phyloP scores from a whole-genome alignment of 2,329 filamentous ascomycete genomes.

The Colletotrichum scovillei region DNA sequence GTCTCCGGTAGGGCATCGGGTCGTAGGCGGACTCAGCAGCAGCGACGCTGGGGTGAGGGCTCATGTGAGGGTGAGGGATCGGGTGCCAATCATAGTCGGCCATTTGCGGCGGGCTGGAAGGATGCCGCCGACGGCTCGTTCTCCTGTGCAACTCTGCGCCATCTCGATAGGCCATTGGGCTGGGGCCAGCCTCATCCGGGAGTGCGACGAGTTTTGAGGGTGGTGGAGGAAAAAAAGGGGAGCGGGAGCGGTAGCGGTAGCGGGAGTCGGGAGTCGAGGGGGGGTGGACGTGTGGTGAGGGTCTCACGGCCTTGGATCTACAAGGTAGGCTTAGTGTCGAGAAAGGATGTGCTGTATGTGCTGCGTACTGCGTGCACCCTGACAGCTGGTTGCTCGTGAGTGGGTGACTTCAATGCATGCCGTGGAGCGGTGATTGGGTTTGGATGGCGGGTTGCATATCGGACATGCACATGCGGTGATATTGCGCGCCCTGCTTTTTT shows the following conservation, averaged over 20 bases:
- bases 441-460: slow-evolving; percentile 30
- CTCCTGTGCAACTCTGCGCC: slow-evolving; percentile 36
- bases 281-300: slow-evolving; percentile 7
- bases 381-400: slow-evolving; percentile 36
- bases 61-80: background rate
- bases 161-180: slow-evolving; percentile 38
- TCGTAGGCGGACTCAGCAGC: slow-evolving; percentile 41
- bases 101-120: slow-evolving; percentile 39
- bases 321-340: slow-evolving; percentile 9
- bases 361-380: slow-evolving; percentile 2
- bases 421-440: slow-evolving; percentile 33
- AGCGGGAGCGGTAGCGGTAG: background rate
- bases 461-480: slow-evolving; percentile 34
- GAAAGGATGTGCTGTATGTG: slow-evolving; percentile 3
- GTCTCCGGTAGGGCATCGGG: slow-evolving; percentile 49
- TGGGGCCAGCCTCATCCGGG: slow-evolving; percentile 33
- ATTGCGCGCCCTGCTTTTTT: slow-evolving; percentile 31
- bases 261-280: background rate
- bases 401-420: slow-evolving; percentile 33
- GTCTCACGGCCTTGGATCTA: no score
- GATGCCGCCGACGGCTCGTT: slow-evolving; percentile 26
- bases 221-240: background rate
- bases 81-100: slow-evolving; percentile 46
- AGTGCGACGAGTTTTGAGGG: background rate
- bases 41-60: slow-evolving; percentile 3